Conservation (phyloP, 805 yeast species). For the Pichia rugopelliculosa region DNA sequence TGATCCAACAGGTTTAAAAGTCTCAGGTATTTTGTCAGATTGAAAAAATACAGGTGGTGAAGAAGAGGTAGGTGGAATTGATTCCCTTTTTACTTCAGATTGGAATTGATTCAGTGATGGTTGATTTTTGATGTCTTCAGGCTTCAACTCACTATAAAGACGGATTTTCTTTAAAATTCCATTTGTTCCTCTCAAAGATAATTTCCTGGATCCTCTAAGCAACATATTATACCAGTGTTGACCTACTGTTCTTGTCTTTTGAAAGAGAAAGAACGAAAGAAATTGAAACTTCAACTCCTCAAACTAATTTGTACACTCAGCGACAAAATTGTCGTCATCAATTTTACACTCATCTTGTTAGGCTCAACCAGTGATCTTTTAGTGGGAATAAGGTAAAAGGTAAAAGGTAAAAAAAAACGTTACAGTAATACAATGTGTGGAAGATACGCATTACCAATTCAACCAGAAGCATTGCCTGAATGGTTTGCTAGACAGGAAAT, state of each 20-base stretch:
- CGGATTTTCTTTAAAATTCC: not conserved
- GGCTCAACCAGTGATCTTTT: not conserved
- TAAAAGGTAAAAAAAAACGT: too few species aligned
- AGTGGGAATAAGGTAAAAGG: too few species aligned
- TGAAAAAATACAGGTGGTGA: slow-evolving; percentile 4
- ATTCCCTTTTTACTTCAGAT: not conserved
- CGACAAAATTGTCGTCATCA: too few species aligned
- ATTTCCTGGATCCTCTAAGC: not conserved
- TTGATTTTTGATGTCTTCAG: not conserved
- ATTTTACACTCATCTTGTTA: too few species aligned
- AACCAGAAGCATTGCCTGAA: slow-evolving; percentile 37
- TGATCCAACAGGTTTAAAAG: not conserved
- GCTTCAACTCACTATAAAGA: not conserved
- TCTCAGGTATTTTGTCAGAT: not conserved
- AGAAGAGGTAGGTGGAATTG: not conserved
- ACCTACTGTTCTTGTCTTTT: too few species aligned
- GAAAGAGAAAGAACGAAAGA: not conserved
- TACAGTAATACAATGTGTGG: slow-evolving; percentile 26
- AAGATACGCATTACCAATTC: slow-evolving; percentile 27
- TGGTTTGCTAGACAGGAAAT: slow-evolving; percentile 28
- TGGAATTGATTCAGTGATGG: slow-evolving; percentile 8
- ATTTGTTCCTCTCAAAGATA: not conserved
- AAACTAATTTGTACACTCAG: too few species aligned
- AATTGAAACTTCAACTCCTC: too few species aligned
- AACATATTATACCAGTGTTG: too few species aligned